Evolutionary conservation across 768 basidiomycete species (phyloP).

Genomic region (Rubroboletus pulcherrimus): DNA sequence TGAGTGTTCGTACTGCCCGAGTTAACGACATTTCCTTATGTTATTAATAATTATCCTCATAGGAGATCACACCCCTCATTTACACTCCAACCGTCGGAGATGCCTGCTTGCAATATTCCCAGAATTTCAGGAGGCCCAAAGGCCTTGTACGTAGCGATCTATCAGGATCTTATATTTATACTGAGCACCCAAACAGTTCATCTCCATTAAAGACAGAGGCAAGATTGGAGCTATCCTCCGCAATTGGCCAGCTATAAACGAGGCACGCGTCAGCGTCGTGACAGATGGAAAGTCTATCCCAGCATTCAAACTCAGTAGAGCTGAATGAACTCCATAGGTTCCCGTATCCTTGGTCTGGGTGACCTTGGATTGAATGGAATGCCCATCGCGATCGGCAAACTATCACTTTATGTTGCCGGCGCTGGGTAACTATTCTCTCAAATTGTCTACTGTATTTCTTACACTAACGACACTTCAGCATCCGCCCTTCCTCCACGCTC

Average conservation of each 20-base stretch:
- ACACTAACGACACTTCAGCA: slow-evolving; percentile 38
- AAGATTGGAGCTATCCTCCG: slow-evolving; percentile 64
- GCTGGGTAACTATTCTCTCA: slow-evolving; percentile 58
- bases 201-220: slow-evolving; percentile 83
- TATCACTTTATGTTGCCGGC: slow-evolving; percentile 85
- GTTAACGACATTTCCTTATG: not conserved
- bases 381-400: slow-evolving; percentile 90
- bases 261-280: slow-evolving; percentile 87
- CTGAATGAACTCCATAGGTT: slow-evolving; percentile 42
- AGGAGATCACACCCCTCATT: slow-evolving; percentile 71
- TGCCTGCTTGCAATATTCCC: slow-evolving; percentile 80
- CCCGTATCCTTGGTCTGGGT: slow-evolving; percentile 85
- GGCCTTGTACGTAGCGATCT: slow-evolving; percentile 49
- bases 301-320: not conserved
- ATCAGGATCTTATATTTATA: not conserved
- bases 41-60: not conserved
- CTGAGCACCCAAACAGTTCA: slow-evolving; percentile 45
- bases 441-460: not conserved
- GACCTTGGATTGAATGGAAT: slow-evolving; percentile 82
- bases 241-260: slow-evolving; percentile 68
- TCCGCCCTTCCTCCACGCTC: slow-evolving; percentile 72
- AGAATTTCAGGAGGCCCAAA: slow-evolving; percentile 72
- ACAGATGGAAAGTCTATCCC: slow-evolving; percentile 64
- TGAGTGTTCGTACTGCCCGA: slow-evolving; percentile 33
- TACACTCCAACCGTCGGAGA: slow-evolving; percentile 94